These are phyloP conservation scores for Penicillium sp. DNA, from an alignment of 2,329 filamentous ascomycete species.

Conservation along the genomic window DNA sequence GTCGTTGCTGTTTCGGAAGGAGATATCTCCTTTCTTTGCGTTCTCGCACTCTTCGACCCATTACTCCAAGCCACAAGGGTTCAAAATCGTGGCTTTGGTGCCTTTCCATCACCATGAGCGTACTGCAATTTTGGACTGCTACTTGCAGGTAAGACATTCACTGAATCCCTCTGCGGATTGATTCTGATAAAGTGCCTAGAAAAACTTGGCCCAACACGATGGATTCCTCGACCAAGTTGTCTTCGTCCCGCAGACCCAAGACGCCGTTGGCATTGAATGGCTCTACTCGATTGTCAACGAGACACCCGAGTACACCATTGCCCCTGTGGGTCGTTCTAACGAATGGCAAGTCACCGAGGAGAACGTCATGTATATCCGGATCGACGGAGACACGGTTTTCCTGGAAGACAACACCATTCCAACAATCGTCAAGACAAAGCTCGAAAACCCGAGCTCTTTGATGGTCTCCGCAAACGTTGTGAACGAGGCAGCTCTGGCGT, in stretches of 20 bases:
- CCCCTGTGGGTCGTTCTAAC: conserved; percentile 8
- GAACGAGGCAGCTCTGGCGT: conserved; percentile 57
- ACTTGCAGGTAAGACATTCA: conserved; percentile 36
- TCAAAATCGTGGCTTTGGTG: conserved; percentile 44
- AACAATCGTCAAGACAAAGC: conserved; percentile 55
- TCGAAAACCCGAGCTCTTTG: conserved; percentile 54
- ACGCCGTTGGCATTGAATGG: conserved; percentile 39
- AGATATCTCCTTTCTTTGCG: conserved; percentile 32
- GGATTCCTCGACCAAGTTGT: conserved; percentile 47
- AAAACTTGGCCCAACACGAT: conserved; percentile 42
- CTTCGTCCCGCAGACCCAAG: conserved; percentile 45
- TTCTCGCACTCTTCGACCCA: conserved; percentile 27
- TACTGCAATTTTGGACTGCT: conserved; percentile 45
- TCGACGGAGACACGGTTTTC: conserved; percentile 48
- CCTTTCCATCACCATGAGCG: conserved; percentile 38
- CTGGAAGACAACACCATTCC: conserved; percentile 52
- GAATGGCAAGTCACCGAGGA: conserved; percentile 22
- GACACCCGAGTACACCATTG: conserved; percentile 33
- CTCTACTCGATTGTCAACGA: conserved; percentile 34
- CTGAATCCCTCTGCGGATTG: too few species aligned
- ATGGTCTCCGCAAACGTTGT: conserved; percentile 59
- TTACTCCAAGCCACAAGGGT: conserved; percentile 36
- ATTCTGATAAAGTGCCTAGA: conserved; percentile 19
- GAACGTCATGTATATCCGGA: conserved; percentile 43
- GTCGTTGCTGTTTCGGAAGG: conserved; percentile 22